Base-by-base conservation (phyloP, 2,329 filamentous ascomycete genomes). In the Exophiala sp. region DNA sequence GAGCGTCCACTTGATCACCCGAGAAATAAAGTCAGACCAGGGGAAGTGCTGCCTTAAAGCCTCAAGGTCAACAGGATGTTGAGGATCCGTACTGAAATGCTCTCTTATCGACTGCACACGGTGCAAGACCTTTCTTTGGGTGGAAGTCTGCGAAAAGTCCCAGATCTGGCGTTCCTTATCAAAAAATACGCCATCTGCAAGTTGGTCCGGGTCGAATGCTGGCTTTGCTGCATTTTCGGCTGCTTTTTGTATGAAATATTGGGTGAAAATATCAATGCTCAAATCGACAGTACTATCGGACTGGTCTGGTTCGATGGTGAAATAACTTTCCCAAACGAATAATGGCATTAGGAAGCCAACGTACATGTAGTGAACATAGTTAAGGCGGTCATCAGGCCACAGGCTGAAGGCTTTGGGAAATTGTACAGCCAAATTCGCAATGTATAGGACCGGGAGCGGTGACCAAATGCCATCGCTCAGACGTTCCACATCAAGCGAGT, bases 221-320 rank as follows among this genome's bases (percentile, higher is more conserved):
- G 60, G 55, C 4, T 66, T 61, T 24, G 67, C 52, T 29, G 68
- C 58, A 6, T 67, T 65, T 8, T 64, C 65, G 38, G 70, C 64
- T 3, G 80, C 63, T 5, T 69, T 64, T n/a, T 70, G 57, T 38
- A 83, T 76, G n/a, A 76, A 68, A 9, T 74, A 69, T 57, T 84
- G 81, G 2, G 80, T 83, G 2, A 80, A 75, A 18, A 84, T 70
- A 5, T 80, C 76, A 5, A 84, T 64, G 1, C 72, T 77, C 18
- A 83, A 59, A 3, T 73, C 63, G 51, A 81, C 77, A 0, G 77
- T 79, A 3, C 46, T 61, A 33, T 55, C 55, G 9, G 58, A 58
- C 10, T 74, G 61, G 1, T 59, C 57, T 2, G 62, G 59, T 47
- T 73, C 61, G 45, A 77, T 74, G n/a, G n/a, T n/a, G n/a, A n/a